Evolutionary conservation across 1,284 basidiomycete species (phyloP), one percentile per base, ranked within the genome.

Genomic region (Farysia itapuensis): DNA sequence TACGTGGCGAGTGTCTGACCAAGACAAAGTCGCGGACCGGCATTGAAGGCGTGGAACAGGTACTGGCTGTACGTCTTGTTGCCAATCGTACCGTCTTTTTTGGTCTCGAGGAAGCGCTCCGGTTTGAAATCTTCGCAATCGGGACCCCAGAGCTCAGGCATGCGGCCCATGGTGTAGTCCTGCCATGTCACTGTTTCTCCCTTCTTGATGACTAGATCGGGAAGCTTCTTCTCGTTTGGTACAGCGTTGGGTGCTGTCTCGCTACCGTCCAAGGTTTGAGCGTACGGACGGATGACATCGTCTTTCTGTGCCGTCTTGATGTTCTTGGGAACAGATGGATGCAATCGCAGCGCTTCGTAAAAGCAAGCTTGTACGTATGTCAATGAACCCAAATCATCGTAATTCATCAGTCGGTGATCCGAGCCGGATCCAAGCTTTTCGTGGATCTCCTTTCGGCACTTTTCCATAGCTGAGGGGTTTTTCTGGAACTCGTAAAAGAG

Each of bases 41-140:
- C 30, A 51, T 77, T 30, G 59, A 77, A 31, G 26, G 65, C n/a
- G 78, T 80, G 28, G 73, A 74, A 19, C 49, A 79, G 5, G 71
- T 80, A 47, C 61, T 80, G 43, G 67, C 80, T 20, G 78, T 77
- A 32, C 74, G 80, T 57, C 72, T 77, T 28, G 79, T 79, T 71
- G 67, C 63, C 70, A 74, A 71, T 53, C 77, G 33, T 63, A 67
- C 42, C 48, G 59, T 75, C 52, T 16, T 67, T 25, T 29, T 56
- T 31, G 59, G 71, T 18, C 56, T 77, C 37, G 53, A 74, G 20
- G 61, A 74, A 64, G 31, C 67, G 43, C 66, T 74, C 59, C 39
- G 74, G 43, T 44, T 77, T 47, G 67, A 71, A 53, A 60, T 73
- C 39, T 42, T 75, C 33, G 49, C 77, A 58, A 58, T 78, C 64